Conservation (phyloP, 345 rosid genomes). For the Geranium brycei region DNA sequence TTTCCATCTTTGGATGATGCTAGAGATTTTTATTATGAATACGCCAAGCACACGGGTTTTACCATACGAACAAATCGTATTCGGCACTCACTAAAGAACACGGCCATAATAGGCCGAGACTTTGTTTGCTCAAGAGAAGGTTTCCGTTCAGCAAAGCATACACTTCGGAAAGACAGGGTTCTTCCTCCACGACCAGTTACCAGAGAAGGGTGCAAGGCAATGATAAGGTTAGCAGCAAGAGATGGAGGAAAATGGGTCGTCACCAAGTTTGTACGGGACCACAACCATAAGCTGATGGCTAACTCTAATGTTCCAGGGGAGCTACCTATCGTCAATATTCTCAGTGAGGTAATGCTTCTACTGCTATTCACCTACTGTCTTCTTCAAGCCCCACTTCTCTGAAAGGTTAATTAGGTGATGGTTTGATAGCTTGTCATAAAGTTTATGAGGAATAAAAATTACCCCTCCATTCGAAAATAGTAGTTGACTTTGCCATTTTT, state of each 20-base stretch:
- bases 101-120: constrained; percentile 27
- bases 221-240: constrained; percentile 35
- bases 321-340: constrained; percentile 22
- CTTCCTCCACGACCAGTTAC: constrained; percentile 32
- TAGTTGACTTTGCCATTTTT: no score
- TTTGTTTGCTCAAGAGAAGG: constrained; percentile 32
- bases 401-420: background rate
- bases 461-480: no score
- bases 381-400: background rate
- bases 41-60: constrained; percentile 26
- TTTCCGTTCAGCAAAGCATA: constrained; percentile 25
- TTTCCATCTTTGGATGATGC: constrained; percentile 25
- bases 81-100: constrained; percentile 25
- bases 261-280: constrained; percentile 26
- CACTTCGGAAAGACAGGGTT: constrained; percentile 24
- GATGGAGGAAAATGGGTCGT: constrained; percentile 30
- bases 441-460: no score
- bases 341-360: constrained; percentile 22
- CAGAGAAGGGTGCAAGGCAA: constrained; percentile 38
- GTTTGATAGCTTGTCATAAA: no score
- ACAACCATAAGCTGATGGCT: constrained; percentile 28
- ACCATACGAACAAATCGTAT: constrained; percentile 29
- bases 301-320: constrained; percentile 23
- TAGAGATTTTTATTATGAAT: constrained; percentile 31
- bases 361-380: background rate